Conservation (phyloP, 306 rosid species). For the Dryas alaskensis region DNA sequence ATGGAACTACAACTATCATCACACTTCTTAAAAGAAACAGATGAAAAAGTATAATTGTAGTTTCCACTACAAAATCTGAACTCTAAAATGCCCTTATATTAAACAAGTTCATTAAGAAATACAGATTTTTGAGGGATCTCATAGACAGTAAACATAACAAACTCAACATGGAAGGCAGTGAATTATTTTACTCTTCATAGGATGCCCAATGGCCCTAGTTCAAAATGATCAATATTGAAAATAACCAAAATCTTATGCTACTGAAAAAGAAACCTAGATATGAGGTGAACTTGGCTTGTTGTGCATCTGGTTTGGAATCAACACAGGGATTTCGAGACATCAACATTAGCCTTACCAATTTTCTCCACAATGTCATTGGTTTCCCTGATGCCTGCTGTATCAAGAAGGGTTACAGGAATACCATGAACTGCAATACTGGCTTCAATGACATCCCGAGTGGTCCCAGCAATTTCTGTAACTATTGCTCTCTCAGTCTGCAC, state of each 20-base stretch:
- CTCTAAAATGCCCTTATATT: neutral
- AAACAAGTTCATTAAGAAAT: neutral
- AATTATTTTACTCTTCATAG: neutral
- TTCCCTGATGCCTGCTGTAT: constrained; percentile 96
- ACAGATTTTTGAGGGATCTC: neutral
- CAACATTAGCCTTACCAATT: constrained; percentile 57
- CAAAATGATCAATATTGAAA: neutral
- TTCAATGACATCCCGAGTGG: constrained; percentile 95
- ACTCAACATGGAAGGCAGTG: neutral
- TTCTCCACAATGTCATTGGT: constrained; percentile 91
- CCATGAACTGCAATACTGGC: constrained; percentile 74
- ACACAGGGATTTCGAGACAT: neutral
- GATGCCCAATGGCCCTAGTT: neutral
- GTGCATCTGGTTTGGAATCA: constrained; percentile 4
- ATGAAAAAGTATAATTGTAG: neutral
- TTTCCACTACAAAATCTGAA: neutral
- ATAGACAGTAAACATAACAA: neutral
- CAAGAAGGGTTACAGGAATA: constrained; percentile 91
- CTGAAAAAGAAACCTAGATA: neutral
- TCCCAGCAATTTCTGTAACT: constrained; percentile 97
- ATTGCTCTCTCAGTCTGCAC: constrained; percentile 99
- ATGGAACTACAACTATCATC: neutral
- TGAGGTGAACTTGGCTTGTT: neutral
- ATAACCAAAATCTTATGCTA: neutral
- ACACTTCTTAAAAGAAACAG: neutral